Base-by-base conservation (phyloP, 495 filamentous ascomycete species). In the Apodospora peruviana region DNA sequence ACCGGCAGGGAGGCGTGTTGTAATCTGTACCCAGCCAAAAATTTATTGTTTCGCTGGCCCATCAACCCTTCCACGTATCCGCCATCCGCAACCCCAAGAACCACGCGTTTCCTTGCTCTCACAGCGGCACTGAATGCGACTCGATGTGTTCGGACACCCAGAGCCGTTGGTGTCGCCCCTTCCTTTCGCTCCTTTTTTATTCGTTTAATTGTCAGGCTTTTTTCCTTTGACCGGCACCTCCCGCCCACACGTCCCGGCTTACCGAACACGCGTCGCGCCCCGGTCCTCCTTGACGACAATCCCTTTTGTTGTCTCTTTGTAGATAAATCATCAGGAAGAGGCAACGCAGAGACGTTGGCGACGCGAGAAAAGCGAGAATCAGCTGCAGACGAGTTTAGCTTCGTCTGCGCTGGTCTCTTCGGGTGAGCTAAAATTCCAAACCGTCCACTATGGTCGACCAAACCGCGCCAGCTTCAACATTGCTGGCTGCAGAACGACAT, bases 331-430 rank as follows among this genome's bases (percentile, higher is more conserved):
- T 47, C 29, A 12, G 27, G 3, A 17, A 4, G 42, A 2, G 24
- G 34, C 12, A 23, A 35, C 17, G n/a, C n/a, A n/a, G 4, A 1
- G 42, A 24, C 1, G 49, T 45, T 37, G 52, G 58, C 42, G 52
- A 59, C 59, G 45, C 48, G 59, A 52, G 44, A 55, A 57, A 55
- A 54, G 54, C 62, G 69, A 75, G 72, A 60, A 60, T 64, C 67
- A 72, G 75, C 66, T 64, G 73, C 74, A 75, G 76, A 69, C 75
- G 75, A 76, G 59, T 56, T 55, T 50, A 54, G 52, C 57, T 57
- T 75, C 74, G 75, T 78, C 76, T 78, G 76, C 71, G 59, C 70
- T 77, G 75, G 66, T 76, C 74, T 76, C 69, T 64, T 54, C 61
- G 63, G 67, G 76, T 76, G 68, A 61, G 71, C 57, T 50, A 40